Percentiles rank a stretch among this genome's conserved stretches.
Evolutionary conservation across 2,329 filamentous ascomycete genomes (phyloP).

Genomic region (Leptographium wingfieldii): DNA sequence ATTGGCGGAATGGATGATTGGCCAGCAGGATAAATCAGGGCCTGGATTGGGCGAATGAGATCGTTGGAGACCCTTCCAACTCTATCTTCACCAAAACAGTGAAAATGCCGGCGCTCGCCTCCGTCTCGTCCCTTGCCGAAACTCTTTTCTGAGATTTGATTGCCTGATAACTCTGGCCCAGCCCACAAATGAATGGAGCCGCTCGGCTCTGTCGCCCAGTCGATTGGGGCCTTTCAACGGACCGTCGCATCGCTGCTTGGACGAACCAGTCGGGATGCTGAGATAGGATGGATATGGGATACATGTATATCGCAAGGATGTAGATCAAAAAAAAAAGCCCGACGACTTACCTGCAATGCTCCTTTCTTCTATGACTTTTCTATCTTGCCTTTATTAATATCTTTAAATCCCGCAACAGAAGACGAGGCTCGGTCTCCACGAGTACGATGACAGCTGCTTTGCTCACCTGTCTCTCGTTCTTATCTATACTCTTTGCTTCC

Average conservation of each 20-base stretch:
- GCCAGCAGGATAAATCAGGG: not conserved
- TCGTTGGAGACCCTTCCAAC: not conserved
- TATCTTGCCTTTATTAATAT: not conserved
- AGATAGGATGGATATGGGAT: not conserved
- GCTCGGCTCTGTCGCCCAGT: not conserved
- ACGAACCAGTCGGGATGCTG: not conserved
- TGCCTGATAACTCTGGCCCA: not conserved
- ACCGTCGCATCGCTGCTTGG: not conserved
- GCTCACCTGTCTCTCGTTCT: not conserved
- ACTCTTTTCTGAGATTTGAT: not conserved
- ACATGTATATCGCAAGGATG: not conserved
- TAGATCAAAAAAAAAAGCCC: not conserved
- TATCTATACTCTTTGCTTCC: not conserved
- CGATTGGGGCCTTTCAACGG: not conserved
- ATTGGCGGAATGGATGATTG: conserved; percentile 16
- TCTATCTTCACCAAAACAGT: not conserved
- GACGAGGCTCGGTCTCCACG: not conserved
- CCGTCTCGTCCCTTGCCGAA: not conserved
- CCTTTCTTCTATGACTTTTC: not conserved
- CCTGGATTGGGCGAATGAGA: conserved; percentile 16
- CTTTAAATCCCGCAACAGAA: not conserved
- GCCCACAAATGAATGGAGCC: conserved; percentile 2
- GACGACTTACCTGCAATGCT: not conserved
- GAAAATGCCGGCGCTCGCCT: not conserved
- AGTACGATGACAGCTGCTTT: not conserved